Evolutionary conservation across 1,139 yeast species (phyloP).

Genomic region (Meyerozyma sp.): DNA sequence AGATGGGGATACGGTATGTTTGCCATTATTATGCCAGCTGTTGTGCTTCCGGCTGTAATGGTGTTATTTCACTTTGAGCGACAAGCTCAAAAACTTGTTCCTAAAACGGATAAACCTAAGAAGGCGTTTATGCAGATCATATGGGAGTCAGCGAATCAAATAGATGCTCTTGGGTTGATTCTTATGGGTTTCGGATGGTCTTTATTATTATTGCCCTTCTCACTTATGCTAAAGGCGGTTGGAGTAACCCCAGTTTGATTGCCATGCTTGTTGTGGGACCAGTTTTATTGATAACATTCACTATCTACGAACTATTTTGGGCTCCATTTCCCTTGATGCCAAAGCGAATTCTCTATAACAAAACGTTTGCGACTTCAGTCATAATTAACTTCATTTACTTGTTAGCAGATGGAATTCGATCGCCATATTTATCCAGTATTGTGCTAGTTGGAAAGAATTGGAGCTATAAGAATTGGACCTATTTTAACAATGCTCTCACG

Average conservation of each 20-base stretch:
- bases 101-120: neutral
- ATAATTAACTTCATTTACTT: conserved; percentile 22
- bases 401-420: conserved; percentile 8
- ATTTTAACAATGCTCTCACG: conserved; percentile 26
- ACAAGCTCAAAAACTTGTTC: conserved; percentile 14
- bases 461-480: conserved; percentile 23
- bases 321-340: conserved; percentile 31
- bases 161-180: conserved; percentile 29
- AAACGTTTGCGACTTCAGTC: conserved; percentile 25
- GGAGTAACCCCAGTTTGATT: conserved; percentile 31
- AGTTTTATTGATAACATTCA: conserved; percentile 18
- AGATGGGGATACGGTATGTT: conserved; percentile 40
- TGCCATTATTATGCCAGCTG: conserved; percentile 27
- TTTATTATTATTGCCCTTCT: conserved; percentile 27
- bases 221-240: conserved; percentile 22
- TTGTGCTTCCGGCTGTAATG: conserved; percentile 20
- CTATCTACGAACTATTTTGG: conserved; percentile 18
- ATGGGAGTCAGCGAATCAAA: conserved; percentile 16
- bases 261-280: conserved; percentile 34
- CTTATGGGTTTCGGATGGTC: conserved; percentile 30
- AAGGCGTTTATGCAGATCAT: conserved; percentile 5
- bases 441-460: conserved; percentile 15
- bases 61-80: conserved; percentile 21
- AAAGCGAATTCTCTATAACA: conserved; percentile 22
- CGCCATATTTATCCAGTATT: neutral